Evolutionary conservation across 164 flowering plant species (phyloP).

Genomic region (Santalum album): DNA sequence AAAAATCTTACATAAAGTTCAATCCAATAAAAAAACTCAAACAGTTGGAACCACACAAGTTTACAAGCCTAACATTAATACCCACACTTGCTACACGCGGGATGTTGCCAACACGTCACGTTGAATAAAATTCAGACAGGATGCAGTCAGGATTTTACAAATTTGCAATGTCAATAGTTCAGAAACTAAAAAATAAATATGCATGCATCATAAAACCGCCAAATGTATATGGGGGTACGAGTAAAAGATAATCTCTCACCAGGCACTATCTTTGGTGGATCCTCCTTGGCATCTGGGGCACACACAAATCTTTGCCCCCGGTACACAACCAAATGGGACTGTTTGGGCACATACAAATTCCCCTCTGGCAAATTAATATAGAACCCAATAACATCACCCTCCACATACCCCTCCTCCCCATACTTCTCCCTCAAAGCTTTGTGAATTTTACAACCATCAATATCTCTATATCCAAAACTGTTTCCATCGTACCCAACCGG

Average conservation of each 20-base stretch:
- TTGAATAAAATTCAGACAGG: no score
- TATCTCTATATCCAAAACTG: constrained; percentile 86
- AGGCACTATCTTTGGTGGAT: constrained; percentile 76
- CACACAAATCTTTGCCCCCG: constrained; percentile 75
- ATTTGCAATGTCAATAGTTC: no score
- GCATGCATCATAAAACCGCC: no score
- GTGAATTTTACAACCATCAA: constrained; percentile 86
- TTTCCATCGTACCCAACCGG: constrained; percentile 93
- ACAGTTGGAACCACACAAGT: no score
- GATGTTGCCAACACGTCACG: no score
- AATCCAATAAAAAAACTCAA: no score
- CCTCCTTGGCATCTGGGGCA: constrained; percentile 68
- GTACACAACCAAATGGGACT: constrained; percentile 57
- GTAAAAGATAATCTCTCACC: constrained; percentile 37
- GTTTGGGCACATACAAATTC: constrained; percentile 49
- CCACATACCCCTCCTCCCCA: constrained; percentile 79
- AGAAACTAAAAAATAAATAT: no score
- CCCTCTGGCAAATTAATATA: constrained; percentile 89
- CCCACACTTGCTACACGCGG: no score
- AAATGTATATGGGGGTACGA: no score
- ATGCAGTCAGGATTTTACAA: no score
- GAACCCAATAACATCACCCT: constrained; percentile 94
- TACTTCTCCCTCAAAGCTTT: constrained; percentile 89
- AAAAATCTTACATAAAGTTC: no score
- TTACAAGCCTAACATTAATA: no score